These are phyloP conservation scores for Myriosclerotinia duriaeana DNA, from an alignment of 2,329 filamentous ascomycete genomes.

Conservation along the genomic window DNA sequence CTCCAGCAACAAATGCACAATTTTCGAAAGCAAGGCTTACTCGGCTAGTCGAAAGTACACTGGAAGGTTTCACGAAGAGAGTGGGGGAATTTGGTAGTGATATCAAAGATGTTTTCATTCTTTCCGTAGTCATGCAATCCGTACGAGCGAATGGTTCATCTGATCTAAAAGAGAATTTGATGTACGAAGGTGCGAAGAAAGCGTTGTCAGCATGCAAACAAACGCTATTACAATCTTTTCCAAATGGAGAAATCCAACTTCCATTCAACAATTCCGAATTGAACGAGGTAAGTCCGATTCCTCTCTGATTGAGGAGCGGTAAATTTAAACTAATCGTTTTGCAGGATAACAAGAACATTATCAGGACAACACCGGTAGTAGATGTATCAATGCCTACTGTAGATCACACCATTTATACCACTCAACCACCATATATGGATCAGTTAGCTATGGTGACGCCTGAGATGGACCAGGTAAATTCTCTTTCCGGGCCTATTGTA, in stretches of 20 bases:
- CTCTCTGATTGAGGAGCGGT: not conserved
- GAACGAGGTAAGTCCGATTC: not conserved
- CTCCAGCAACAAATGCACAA: slow-evolving; percentile 19
- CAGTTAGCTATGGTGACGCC: not conserved
- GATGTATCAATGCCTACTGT: slow-evolving; percentile 1
- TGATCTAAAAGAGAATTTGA: slow-evolving; percentile 24
- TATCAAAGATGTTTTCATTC: slow-evolving; percentile 29
- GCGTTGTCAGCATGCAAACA: slow-evolving; percentile 26
- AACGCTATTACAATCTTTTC: slow-evolving; percentile 14
- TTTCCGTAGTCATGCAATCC: slow-evolving; percentile 26
- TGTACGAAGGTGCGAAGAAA: slow-evolving; percentile 26
- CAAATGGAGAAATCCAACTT: slow-evolving; percentile 7
- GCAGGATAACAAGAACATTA: not conserved
- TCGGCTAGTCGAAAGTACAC: slow-evolving; percentile 27
- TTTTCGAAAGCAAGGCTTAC: slow-evolving; percentile 28
- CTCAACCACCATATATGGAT: slow-evolving; percentile 2
- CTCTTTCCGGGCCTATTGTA: not conserved
- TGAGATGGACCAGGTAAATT: slow-evolving; percentile 8
- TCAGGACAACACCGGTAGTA: not conserved
- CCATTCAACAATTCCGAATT: not conserved
- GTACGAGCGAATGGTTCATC: slow-evolving; percentile 22
- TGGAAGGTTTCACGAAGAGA: slow-evolving; percentile 24
- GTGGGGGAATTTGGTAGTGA: slow-evolving; percentile 26
- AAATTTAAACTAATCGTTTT: not conserved
- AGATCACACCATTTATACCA: slow-evolving; percentile 12